A percentile compares a stretch with the other conserved stretches of the same genome.
Conservation (phyloP, 768 basidiomycete species). For the Mycena leptocephala region DNA sequence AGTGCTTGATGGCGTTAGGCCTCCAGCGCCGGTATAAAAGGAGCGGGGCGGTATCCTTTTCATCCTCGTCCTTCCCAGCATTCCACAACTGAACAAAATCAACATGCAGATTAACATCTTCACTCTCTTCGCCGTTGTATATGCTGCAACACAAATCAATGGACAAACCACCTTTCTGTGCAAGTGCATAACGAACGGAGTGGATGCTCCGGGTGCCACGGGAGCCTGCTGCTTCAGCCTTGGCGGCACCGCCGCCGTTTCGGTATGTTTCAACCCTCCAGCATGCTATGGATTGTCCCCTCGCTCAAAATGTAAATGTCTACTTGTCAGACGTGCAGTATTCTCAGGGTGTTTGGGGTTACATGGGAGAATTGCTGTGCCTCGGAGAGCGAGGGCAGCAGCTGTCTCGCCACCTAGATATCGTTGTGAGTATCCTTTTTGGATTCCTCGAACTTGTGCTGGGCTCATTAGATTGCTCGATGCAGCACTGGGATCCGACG, state of each 20-base stretch:
- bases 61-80: too few species aligned
- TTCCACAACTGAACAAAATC: background rate
- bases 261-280: background rate
- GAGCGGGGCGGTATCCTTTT: background rate
- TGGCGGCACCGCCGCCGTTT: background rate
- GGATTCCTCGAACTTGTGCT: background rate
- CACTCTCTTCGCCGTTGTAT: background rate
- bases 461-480: background rate
- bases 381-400: background rate
- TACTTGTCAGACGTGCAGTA: background rate
- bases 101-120: background rate
- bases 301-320: background rate
- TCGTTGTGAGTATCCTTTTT: background rate
- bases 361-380: background rate
- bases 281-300: background rate
- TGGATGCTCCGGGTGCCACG: background rate
- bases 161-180: background rate
- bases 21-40: background rate
- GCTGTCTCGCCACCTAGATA: background rate
- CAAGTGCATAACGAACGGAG: background rate
- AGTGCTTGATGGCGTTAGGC: background rate
- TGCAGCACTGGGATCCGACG: background rate
- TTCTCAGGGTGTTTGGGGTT: background rate
- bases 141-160: slow-evolving; percentile 1
- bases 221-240: background rate